Conservation (phyloP, 106 monocot species). For the Dendrobium chrysotoxum region DNA sequence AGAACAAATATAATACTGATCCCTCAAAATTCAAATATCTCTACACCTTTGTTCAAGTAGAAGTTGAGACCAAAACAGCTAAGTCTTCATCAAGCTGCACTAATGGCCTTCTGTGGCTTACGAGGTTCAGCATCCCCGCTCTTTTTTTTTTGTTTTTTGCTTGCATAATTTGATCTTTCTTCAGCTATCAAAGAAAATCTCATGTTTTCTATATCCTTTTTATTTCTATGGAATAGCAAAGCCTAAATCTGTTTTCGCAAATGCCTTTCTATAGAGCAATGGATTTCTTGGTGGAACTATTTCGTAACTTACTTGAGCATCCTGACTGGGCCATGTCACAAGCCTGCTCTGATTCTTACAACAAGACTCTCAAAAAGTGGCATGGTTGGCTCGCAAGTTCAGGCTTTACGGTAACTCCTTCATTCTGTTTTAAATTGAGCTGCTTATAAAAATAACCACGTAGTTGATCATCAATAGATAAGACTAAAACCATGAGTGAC, state of each 20-base stretch:
- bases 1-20: constrained; percentile 57
- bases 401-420: constrained; percentile 55
- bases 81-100: constrained; percentile 77
- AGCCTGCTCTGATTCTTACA: constrained; percentile 70
- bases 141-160: not conserved
- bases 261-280: constrained; percentile 45
- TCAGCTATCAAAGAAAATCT: not conserved
- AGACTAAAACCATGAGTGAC: not conserved
- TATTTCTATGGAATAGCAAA: not conserved
- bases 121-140: constrained; percentile 30
- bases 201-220: not conserved
- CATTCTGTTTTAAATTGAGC: not conserved
- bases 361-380: constrained; percentile 77
- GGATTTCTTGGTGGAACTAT: constrained; percentile 86
- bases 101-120: constrained; percentile 80
- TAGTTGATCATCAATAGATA: not conserved
- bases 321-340: constrained; percentile 83
- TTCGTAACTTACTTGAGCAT: constrained; percentile 69
- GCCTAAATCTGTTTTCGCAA: constrained; percentile 1
- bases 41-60: constrained; percentile 67
- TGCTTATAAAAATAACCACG: not conserved
- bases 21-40: constrained; percentile 65
- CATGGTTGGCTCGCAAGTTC: constrained; percentile 96
- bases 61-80: constrained; percentile 64
- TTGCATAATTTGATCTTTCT: not conserved